A percentile compares a stretch with the other conserved stretches of the same genome.
These are phyloP conservation scores for Fagopyrum esculentum DNA, from an alignment of 148 eudicot genomes.

Conservation along the genomic window DNA sequence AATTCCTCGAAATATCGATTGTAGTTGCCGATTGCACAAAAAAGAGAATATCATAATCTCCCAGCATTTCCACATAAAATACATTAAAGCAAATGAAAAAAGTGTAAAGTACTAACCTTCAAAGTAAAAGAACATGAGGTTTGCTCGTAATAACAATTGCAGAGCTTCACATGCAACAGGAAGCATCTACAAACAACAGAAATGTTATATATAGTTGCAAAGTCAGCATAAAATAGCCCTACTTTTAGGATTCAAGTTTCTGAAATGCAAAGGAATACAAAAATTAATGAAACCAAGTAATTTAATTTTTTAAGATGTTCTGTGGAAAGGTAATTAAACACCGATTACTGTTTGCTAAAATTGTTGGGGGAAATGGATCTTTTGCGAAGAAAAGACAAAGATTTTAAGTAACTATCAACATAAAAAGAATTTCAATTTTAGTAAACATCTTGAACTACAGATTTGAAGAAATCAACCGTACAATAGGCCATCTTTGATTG, in stretches of 20 bases:
- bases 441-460: background rate
- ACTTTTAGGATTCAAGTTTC: background rate
- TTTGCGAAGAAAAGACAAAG: background rate
- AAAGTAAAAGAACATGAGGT: conserved; percentile 97
- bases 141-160: conserved; percentile 74
- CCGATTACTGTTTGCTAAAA: background rate
- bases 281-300: conserved; percentile 1
- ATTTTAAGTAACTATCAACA: background rate
- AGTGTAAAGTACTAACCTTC: conserved; percentile 53
- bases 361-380: background rate
- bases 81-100: background rate
- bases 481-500: conserved; percentile 82
- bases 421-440: background rate
- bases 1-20: too few species aligned
- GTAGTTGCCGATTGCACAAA: conserved; percentile 17
- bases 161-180: conserved; percentile 73
- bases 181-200: conserved; percentile 45
- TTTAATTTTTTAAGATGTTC: background rate
- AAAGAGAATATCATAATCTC: conserved; percentile 5
- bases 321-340: background rate
- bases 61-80: background rate
- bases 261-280: too few species aligned
- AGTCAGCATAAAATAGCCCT: background rate
- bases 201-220: conserved; percentile 10
- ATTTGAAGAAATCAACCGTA: conserved; percentile 24